Evolutionary conservation across 768 basidiomycete species (phyloP).

Genomic region (Pleurotus giganteus): DNA sequence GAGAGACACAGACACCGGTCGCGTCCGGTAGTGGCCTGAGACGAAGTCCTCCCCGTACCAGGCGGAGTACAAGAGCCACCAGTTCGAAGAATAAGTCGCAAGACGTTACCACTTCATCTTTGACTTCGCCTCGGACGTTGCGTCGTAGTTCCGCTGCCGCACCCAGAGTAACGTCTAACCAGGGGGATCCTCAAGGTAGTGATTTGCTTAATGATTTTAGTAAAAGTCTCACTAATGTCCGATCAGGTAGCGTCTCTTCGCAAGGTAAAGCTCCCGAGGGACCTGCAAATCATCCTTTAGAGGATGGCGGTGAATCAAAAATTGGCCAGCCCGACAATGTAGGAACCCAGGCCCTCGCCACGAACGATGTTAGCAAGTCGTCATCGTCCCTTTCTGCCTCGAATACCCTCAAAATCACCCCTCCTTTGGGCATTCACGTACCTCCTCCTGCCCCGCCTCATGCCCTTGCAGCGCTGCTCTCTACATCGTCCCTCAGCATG

Average conservation of each 20-base stretch:
- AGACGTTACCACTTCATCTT: background rate
- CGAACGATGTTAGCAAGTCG: too few species aligned
- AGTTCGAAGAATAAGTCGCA: background rate
- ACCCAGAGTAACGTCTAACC: too few species aligned
- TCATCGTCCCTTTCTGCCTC: background rate
- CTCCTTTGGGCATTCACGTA: background rate
- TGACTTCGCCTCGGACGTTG: background rate
- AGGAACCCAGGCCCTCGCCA: too few species aligned
- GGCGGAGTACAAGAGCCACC: background rate
- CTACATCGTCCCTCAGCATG: background rate
- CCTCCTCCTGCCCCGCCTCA: background rate
- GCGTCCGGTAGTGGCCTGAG: conserved; percentile 20
- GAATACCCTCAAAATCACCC: background rate
- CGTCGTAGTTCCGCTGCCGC: background rate
- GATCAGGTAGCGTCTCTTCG: too few species aligned
- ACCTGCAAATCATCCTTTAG: too few species aligned
- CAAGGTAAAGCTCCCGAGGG: too few species aligned
- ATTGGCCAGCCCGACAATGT: too few species aligned
- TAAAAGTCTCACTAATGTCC: too few species aligned
- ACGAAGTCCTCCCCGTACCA: background rate
- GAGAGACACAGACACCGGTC: too few species aligned
- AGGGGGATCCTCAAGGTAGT: too few species aligned
- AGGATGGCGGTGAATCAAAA: too few species aligned
- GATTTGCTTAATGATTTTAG: too few species aligned
- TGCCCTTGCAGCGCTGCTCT: conserved; percentile 1